Base-by-base conservation (phyloP, 2,329 filamentous ascomycete species). In the Aspergillus piperis region DNA sequence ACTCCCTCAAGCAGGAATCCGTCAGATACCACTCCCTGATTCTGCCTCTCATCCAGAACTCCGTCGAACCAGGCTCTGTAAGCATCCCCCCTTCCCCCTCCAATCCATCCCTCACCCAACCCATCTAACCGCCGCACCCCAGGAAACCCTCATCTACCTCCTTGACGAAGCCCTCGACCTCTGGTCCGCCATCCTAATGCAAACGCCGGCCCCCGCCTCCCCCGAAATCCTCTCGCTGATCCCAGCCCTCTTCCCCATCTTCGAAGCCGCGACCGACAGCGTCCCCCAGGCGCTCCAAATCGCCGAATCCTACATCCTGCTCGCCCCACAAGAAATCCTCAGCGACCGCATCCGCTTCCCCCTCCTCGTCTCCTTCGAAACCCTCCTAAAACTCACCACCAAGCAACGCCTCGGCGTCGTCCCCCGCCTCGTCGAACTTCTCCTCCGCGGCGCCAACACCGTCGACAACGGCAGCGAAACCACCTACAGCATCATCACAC, bases 101-200 rank as follows among this genome's bases (percentile, higher is more conserved):
- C 1, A 49, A 17, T 51, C 23, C 13, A 23, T 23, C 23, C 23
- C 23, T 23, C 17, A 50, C 48, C 15, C 19, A 47, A 47, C 15
- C 42, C 11, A 42, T 25, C 59, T 59, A 53, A 65, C 58, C 58
- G 49, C 61, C 27, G 30, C 25, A 21, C 8, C 54, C 1, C 11
- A 82, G 79, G 83, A 86, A 41, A 82, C 90, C 44, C 87, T 91
- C 66, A 79, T 93, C 2, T 95, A 96, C 70, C 85, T 99, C 10
- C 86, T 96, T 11, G 95, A 98, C 63, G 95, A 99, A 73, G 91
- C 92, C 0, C 81, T 98, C 13, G 93, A 97, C 58, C 84, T 99
- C 3, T 98, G 94, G 94, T 83, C 85, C 36, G 86, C 89, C 2
- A 86, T 97, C 10, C 76, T 93, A 39, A 81, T 82, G 63, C 86